A percentile compares a stretch with the other conserved stretches of the same genome.
phyloP scores from a whole-genome alignment of 1,139 yeast genomes.

The Candida sojae region DNA sequence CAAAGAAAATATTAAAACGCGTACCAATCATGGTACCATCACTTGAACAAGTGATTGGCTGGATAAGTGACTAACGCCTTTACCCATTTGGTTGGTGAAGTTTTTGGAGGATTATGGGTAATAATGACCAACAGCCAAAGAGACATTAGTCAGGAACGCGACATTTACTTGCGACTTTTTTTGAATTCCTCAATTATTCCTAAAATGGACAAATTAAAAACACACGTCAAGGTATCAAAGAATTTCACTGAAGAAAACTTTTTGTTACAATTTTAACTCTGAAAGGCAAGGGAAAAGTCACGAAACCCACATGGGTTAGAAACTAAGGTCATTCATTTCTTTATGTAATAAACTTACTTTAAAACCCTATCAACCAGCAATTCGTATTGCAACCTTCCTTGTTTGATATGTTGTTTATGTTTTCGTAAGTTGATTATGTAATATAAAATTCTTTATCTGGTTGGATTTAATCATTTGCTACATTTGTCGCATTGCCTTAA shows the following conservation, averaged over 20 bases:
- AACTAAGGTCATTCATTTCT: neutral
- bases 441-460: too few relatives aligned
- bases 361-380: neutral
- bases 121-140: neutral
- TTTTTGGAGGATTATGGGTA: too few relatives aligned
- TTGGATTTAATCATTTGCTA: too few relatives aligned
- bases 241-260: neutral
- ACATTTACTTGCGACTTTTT: neutral
- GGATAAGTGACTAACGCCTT: too few relatives aligned
- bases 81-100: too few relatives aligned
- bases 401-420: neutral
- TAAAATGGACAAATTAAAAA: slow-evolving; percentile 3
- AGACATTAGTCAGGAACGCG: slow-evolving; percentile 4
- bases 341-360: neutral
- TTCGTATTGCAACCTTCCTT: neutral
- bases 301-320: neutral
- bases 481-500: too few relatives aligned
- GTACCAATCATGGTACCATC: too few relatives aligned
- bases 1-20: too few relatives aligned
- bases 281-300: neutral
- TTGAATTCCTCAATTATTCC: slow-evolving; percentile 1
- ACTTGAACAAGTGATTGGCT: too few relatives aligned
- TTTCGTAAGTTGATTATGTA: neutral
- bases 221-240: neutral
- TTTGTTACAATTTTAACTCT: neutral